Evolutionary conservation across 2,329 filamentous ascomycete species (phyloP).

Genomic region (Aspergillus sp.): DNA sequence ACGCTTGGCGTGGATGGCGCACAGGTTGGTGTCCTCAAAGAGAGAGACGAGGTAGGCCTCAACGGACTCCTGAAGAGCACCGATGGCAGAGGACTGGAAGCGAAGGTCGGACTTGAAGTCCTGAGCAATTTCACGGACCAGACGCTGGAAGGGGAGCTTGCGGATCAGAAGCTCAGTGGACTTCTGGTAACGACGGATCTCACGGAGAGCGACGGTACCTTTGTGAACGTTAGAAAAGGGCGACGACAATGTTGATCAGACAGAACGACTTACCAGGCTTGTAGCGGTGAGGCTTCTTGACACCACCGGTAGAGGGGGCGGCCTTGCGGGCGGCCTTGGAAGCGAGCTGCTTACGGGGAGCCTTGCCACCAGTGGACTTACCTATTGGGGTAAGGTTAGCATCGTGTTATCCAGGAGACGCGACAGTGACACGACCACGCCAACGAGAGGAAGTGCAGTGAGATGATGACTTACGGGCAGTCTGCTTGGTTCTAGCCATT

Average conservation of each 20-base stretch:
- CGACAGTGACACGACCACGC: slow-evolving; percentile 19
- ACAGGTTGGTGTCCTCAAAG: slow-evolving; percentile 97
- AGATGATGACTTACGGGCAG: slow-evolving; percentile 48
- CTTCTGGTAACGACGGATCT: slow-evolving; percentile 98
- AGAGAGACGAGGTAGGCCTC: slow-evolving; percentile 98
- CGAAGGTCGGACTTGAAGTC: slow-evolving; percentile 94
- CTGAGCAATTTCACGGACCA: slow-evolving; percentile 95
- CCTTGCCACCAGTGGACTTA: slow-evolving; percentile 74
- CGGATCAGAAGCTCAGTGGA: slow-evolving; percentile 92
- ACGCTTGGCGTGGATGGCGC: slow-evolving; percentile 98
- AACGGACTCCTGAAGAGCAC: slow-evolving; percentile 95
- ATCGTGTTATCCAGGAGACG: slow-evolving; percentile 18
- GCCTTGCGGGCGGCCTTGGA: slow-evolving; percentile 99
- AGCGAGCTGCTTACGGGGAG: slow-evolving; percentile 90
- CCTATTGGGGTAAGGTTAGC: slow-evolving; percentile 47
- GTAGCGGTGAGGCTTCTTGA: slow-evolving; percentile 92
- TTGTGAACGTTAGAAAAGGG: slow-evolving; percentile 27
- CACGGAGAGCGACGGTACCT: slow-evolving; percentile 92
- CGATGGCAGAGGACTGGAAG: slow-evolving; percentile 98
- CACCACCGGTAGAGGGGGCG: slow-evolving; percentile 92
- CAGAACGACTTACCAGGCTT: slow-evolving; percentile 65
- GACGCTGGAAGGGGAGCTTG: slow-evolving; percentile 96
- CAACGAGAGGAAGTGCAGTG: slow-evolving; percentile 20
- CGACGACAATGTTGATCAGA: neutral
- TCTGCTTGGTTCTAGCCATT: slow-evolving; percentile 56